These are phyloP conservation scores for Aspergillus intermedius DNA, from an alignment of 2,329 filamentous ascomycete species.

Conservation along the genomic window DNA sequence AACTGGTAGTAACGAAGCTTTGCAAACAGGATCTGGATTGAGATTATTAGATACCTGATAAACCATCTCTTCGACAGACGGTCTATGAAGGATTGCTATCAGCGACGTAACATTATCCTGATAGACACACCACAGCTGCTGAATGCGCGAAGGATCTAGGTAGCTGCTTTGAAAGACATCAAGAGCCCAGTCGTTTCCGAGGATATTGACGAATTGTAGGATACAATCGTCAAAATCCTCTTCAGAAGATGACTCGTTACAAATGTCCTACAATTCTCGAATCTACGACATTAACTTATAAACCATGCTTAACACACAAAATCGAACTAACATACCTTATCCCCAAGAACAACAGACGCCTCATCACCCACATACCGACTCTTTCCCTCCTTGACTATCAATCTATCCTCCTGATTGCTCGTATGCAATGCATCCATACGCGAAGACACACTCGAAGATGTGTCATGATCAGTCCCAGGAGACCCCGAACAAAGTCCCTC, in stretches of 20 bases:
- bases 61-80: conserved; percentile 4
- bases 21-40: background rate
- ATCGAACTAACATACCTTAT: conserved; percentile 6
- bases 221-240: background rate
- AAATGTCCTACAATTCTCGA: conserved; percentile 7
- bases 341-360: conserved; percentile 11
- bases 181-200: no score
- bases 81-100: conserved; percentile 12
- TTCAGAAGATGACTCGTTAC: background rate
- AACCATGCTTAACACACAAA: background rate
- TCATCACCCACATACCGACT: conserved; percentile 13
- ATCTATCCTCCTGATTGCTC: conserved; percentile 5
- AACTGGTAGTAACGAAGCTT: conserved; percentile 9
- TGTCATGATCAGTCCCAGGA: background rate
- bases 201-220: background rate
- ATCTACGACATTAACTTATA: conserved; percentile 1
- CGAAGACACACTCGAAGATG: background rate
- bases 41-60: background rate
- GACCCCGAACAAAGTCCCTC: background rate
- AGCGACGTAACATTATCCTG: conserved; percentile 15
- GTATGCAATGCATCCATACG: background rate
- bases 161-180: background rate
- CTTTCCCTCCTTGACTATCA: conserved; percentile 1
- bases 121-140: conserved; percentile 13
- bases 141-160: conserved; percentile 3